Evolutionary conservation across 805 yeast genomes (phyloP).

Genomic region (Candida ficus): DNA sequence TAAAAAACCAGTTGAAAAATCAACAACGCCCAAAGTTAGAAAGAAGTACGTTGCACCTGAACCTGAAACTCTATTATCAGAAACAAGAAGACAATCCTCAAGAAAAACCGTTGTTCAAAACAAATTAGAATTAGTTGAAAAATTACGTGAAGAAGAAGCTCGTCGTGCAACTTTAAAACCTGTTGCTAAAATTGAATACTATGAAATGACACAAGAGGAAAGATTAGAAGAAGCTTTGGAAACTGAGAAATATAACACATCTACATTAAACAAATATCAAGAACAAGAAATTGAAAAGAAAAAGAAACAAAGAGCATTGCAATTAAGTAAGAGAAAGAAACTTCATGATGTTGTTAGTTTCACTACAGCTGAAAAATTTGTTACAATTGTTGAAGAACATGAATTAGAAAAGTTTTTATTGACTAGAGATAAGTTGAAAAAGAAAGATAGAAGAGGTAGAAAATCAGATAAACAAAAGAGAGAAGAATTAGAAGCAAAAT

Average conservation of each 20-base stretch:
- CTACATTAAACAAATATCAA: conserved; percentile 69
- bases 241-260: conserved; percentile 73
- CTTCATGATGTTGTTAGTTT: conserved; percentile 56
- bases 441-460: conserved; percentile 40
- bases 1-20: conserved; percentile 23
- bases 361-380: conserved; percentile 39
- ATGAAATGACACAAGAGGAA: conserved; percentile 41
- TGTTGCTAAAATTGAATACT: conserved; percentile 33
- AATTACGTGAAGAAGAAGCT: conserved; percentile 62
- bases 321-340: conserved; percentile 58
- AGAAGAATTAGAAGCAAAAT: conserved; percentile 27
- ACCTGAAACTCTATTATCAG: conserved; percentile 47
- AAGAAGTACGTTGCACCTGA: conserved; percentile 32
- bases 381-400: conserved; percentile 63
- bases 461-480: conserved; percentile 38
- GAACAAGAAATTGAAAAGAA: conserved; percentile 83
- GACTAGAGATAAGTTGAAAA: conserved; percentile 35
- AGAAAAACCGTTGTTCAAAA: conserved; percentile 74
- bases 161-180: conserved; percentile 44
- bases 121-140: conserved; percentile 70
- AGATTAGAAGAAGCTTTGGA: conserved; percentile 70
- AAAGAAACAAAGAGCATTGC: conserved; percentile 67
- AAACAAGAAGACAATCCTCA: conserved; percentile 64
- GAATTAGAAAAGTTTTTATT: conserved; percentile 37
- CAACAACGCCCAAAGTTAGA: conserved; percentile 21